Percentiles rank a stretch among this genome's conserved stretches.
These are phyloP conservation scores for Breynia disticha DNA, from an alignment of 441 rosid genomes.

Conservation along the genomic window DNA sequence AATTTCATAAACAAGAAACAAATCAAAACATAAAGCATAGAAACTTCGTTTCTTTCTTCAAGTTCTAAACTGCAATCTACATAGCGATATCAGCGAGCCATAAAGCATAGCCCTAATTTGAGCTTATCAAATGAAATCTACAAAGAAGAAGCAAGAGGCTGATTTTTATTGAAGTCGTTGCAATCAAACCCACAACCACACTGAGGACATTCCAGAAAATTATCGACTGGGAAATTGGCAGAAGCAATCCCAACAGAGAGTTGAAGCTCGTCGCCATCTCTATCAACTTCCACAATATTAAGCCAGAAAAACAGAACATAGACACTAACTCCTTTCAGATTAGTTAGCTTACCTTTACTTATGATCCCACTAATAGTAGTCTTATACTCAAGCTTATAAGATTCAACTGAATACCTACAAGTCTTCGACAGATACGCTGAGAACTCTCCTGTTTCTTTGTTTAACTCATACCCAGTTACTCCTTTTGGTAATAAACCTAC, in stretches of 20 bases:
- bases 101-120: background rate
- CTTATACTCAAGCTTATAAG: slow-evolving; percentile 16
- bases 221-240: slow-evolving; percentile 28
- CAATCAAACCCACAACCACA: slow-evolving; percentile 66
- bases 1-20: no score
- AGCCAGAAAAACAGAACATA: slow-evolving; percentile 45
- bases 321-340: slow-evolving; percentile 27
- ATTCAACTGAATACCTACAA: slow-evolving; percentile 32
- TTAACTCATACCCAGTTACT: slow-evolving; percentile 28
- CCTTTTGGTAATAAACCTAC: slow-evolving; percentile 42
- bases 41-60: no score
- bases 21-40: no score
- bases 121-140: background rate
- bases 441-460: slow-evolving; percentile 34
- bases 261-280: slow-evolving; percentile 27
- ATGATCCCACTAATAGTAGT: slow-evolving; percentile 19
- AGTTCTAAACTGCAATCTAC: no score
- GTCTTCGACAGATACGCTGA: slow-evolving; percentile 21
- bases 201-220: slow-evolving; percentile 43
- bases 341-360: slow-evolving; percentile 18
- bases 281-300: slow-evolving; percentile 39
- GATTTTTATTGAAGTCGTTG: background rate
- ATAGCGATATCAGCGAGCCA: no score
- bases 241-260: slow-evolving; percentile 58
- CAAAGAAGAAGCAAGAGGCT: background rate